Conservation (phyloP, 176 grass and related monocot genomes). For the Triticum monococcum region DNA sequence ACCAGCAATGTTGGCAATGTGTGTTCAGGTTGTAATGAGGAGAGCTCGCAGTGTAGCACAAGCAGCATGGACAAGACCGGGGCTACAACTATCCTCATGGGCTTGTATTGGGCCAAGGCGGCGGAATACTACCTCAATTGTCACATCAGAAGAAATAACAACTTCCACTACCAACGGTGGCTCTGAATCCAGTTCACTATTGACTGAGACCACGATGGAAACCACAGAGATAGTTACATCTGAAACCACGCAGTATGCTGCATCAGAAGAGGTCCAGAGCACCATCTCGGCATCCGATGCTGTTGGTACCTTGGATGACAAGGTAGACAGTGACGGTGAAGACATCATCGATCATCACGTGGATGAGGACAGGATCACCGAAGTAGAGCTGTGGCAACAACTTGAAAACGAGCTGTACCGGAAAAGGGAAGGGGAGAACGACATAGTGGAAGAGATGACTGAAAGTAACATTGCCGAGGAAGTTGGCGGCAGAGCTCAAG, state of each 20-base stretch:
- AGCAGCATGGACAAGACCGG: constrained; percentile 75
- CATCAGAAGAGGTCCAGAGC: constrained; percentile 44
- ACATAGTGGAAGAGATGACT: constrained; percentile 61
- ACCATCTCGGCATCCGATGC: constrained; percentile 36
- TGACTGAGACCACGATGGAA: constrained; percentile 44
- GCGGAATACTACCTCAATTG: constrained; percentile 57
- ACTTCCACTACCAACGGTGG: constrained; percentile 14
- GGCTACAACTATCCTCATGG: constrained; percentile 84
- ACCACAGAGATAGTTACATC: constrained; percentile 52
- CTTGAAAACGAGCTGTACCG: constrained; percentile 82
- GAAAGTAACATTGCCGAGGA: constrained; percentile 57
- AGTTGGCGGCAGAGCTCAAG: constrained; percentile 21
- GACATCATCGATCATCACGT: constrained; percentile 37
- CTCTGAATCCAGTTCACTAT: constrained; percentile 40
- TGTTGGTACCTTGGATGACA: constrained; percentile 48
- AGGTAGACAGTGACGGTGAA: constrained; percentile 41
- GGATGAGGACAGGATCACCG: constrained; percentile 55
- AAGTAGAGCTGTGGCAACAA: constrained; percentile 90
- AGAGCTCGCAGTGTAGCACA: constrained; percentile 83
- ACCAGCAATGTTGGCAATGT: neutral
- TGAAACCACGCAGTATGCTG: constrained; percentile 41
- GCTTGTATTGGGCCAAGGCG: constrained; percentile 81
- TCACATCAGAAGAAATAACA: constrained; percentile 45
- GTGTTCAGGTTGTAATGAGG: constrained; percentile 83
- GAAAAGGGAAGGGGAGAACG: constrained; percentile 51